Conservation (phyloP, 73 alveolate species). For the Uronychia setigera region DNA sequence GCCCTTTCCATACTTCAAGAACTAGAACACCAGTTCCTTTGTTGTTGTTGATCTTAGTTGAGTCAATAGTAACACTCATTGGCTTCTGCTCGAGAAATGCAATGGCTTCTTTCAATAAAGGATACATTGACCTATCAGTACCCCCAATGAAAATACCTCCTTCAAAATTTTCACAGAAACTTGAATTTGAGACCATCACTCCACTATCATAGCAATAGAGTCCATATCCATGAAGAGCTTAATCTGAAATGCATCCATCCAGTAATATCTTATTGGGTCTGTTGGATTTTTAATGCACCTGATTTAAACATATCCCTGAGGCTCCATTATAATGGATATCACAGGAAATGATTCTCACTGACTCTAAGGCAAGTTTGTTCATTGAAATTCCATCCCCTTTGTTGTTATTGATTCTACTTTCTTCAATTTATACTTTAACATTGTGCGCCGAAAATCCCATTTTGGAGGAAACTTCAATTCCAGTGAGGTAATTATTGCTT, state of each 20-base stretch:
- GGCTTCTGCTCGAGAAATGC: background rate
- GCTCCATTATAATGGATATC: background rate
- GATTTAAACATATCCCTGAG: background rate
- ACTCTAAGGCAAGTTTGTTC: background rate
- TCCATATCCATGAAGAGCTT: background rate
- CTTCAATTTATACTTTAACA: background rate
- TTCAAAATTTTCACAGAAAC: background rate
- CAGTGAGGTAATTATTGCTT: background rate
- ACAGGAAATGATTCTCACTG: background rate
- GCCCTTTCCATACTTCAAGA: background rate
- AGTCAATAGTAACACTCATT: background rate
- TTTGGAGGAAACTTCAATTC: background rate
- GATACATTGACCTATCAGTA: background rate
- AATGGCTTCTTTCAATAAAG: background rate
- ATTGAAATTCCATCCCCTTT: background rate
- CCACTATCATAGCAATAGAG: background rate
- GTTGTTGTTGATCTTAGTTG: background rate
- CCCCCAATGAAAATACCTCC: background rate
- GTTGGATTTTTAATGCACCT: background rate
- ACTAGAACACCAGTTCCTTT: background rate
- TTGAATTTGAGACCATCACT: background rate
- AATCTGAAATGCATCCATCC: background rate
- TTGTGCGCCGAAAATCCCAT: background rate
- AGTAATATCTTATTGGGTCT: background rate
- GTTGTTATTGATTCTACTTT: background rate